Base-by-base conservation (phyloP, 2,329 filamentous ascomycete genomes). In the Kalmusia sp. region DNA sequence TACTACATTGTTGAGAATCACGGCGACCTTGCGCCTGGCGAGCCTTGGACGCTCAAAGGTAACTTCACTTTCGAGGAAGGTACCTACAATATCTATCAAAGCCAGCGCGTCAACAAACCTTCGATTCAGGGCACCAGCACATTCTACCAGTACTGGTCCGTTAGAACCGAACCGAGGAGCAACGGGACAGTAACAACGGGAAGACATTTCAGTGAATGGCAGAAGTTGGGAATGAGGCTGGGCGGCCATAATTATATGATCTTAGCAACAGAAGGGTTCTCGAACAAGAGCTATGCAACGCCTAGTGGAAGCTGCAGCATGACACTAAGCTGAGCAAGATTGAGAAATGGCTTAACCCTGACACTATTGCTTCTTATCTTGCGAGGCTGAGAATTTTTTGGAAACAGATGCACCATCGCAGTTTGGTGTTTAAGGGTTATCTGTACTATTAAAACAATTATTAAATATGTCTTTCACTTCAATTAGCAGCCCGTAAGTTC, bases 1-100 rank as follows among this genome's bases (percentile, higher is more conserved):
- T 84, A 83, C 73, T 77, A 68, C 58, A 62, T 68, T 49, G 54
- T 68, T 81, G 84, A 71, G 73, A 79, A 73, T 77, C 82, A 56
- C 66, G 79, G 76, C 44, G 76, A 75, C 17, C 76, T 82, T 54
- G 72, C 77, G 2, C 78, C 79, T 1, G 75, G 75, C 53, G 75
- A 79, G 56, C 78, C 74, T 4, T 77, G 58, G 60, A 68, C 59
- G 1, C 41, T 49, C 5, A 48, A 52, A 15, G 64, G 67, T 1
- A 67, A 64, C 39, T 62, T 66, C 47, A 61, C 57, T 4, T 58
- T 33, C 6, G 64, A 67, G 2, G 62, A 49, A 9, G 44, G 48
- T 2, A 62, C 38, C 3, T 70, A 70, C 40, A 41, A 21, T 2
- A 21, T 70, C 33, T 64, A 58, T 40, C 49, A 28, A 3, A 28